These are phyloP conservation scores for Meyerozyma carpophila DNA, from an alignment of 1,139 yeast genomes.

Conservation along the genomic window DNA sequence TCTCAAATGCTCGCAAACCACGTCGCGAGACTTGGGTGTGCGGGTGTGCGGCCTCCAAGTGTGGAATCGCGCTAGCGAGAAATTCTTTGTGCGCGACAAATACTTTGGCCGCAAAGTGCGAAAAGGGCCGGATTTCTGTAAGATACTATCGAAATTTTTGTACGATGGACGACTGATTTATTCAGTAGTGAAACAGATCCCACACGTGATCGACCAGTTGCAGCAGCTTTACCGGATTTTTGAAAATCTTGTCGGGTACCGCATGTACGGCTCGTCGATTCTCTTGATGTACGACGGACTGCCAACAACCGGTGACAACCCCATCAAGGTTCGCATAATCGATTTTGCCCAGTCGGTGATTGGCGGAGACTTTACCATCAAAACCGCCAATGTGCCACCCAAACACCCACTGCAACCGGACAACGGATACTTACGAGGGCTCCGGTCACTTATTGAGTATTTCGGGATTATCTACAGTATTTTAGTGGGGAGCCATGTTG, in stretches of 20 bases:
- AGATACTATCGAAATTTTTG: slow-evolving; percentile 67
- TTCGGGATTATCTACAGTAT: slow-evolving; percentile 50
- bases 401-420: slow-evolving; percentile 60
- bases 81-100: slow-evolving; percentile 72
- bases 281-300: slow-evolving; percentile 81
- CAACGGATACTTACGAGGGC: slow-evolving; percentile 79
- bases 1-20: slow-evolving; percentile 73
- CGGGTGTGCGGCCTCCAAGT: slow-evolving; percentile 94
- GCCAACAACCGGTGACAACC: slow-evolving; percentile 12
- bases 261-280: slow-evolving; percentile 88
- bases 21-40: slow-evolving; percentile 80
- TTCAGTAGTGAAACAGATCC: slow-evolving; percentile 66
- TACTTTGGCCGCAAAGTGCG: slow-evolving; percentile 81
- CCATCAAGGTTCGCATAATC: slow-evolving; percentile 64
- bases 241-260: slow-evolving; percentile 59
- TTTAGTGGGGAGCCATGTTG: slow-evolving; percentile 23
- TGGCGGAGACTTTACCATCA: slow-evolving; percentile 36
- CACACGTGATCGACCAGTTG: slow-evolving; percentile 56
- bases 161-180: slow-evolving; percentile 62
- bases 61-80: slow-evolving; percentile 47
- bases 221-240: slow-evolving; percentile 54
- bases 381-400: slow-evolving; percentile 50
- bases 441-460: slow-evolving; percentile 60
- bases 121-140: slow-evolving; percentile 73
- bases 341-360: slow-evolving; percentile 95